Conservation (phyloP, 176 grass and related monocot species). For the Phyllostachys edulis region DNA sequence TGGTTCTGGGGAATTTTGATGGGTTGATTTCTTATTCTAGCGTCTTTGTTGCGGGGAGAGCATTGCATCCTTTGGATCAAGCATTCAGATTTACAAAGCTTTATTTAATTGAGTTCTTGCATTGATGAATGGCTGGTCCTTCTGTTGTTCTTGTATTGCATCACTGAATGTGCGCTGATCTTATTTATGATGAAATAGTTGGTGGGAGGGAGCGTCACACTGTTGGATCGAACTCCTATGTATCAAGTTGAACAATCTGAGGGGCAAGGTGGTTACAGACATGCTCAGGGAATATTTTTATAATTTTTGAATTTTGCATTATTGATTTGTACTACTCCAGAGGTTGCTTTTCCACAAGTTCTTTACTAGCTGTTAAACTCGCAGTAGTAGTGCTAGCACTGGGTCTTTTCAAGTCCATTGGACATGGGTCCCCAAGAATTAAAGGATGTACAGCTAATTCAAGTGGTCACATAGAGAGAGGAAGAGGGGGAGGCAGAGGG, state of each 20-base stretch:
- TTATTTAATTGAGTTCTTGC: constrained; percentile 26
- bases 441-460: constrained; percentile 42
- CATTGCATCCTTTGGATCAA: constrained; percentile 35
- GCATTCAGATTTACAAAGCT: background rate
- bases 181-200: constrained; percentile 36
- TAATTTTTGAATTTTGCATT: constrained; percentile 29
- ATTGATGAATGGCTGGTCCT: background rate
- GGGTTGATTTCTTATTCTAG: background rate
- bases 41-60: background rate
- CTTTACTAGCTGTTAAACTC: constrained; percentile 54
- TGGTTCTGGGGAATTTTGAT: too few relatives aligned
- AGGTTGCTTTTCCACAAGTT: constrained; percentile 48
- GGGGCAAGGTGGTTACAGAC: constrained; percentile 20
- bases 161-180: background rate
- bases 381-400: constrained; percentile 44
- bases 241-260: constrained; percentile 21
- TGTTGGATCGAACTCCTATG: constrained; percentile 39
- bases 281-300: constrained; percentile 27
- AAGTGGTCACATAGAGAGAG: constrained; percentile 32
- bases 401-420: constrained; percentile 52
- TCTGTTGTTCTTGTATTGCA: too few relatives aligned
- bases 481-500: background rate
- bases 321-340: constrained; percentile 46
- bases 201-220: constrained; percentile 43
- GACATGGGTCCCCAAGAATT: constrained; percentile 52